Base-by-base conservation (phyloP, 345 rosid genomes). In the Cochlearia excelsa region DNA sequence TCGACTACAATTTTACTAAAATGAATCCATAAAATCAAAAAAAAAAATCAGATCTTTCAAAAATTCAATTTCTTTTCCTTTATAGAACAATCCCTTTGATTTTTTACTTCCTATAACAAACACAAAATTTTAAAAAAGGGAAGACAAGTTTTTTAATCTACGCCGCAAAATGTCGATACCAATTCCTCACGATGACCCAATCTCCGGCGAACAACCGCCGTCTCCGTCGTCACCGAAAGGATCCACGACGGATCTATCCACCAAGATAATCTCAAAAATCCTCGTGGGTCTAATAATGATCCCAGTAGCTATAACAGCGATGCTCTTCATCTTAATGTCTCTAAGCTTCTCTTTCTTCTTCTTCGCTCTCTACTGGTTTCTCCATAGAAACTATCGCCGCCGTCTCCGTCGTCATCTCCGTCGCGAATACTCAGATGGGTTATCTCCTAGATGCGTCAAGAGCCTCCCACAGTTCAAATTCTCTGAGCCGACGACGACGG, bases 201-300 rank as follows among this genome's bases (percentile, higher is more conserved):
- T 71, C 47, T 35, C 57, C 73, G 74, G 76, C 46, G 73, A 70
- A 2, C 38, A 37, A 0, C 9, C 70, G 7, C 52, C 57, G 3
- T 51, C 63, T 26, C 73, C 65, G 16, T 11, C 63, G 9, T 66
- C 78, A 1, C 85, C 79, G 2, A 88, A 92, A 53, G 71, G 67
- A 2, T 70, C 75, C 70, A 70, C 40, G 26, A 58, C 8, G 23
- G 55, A 45, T 88, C 61, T 68, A 31, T 8, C 73, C 1, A 40
- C 63, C 34, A 63, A 63, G 69, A 59, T 92, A 51, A 82, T 92
- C 6, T 83, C 89, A 1, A 47, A 79, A 7, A 44, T 88, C 69
- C 80, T 88, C 29, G 82, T 83, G 35, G 75, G 79, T 65, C 54
- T 85, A 0, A 88, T 86, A 54, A 92, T 86, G 98, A 71, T 80